phyloP scores from a whole-genome alignment of 2,329 filamentous ascomycete genomes.

The Penicillium freii region DNA sequence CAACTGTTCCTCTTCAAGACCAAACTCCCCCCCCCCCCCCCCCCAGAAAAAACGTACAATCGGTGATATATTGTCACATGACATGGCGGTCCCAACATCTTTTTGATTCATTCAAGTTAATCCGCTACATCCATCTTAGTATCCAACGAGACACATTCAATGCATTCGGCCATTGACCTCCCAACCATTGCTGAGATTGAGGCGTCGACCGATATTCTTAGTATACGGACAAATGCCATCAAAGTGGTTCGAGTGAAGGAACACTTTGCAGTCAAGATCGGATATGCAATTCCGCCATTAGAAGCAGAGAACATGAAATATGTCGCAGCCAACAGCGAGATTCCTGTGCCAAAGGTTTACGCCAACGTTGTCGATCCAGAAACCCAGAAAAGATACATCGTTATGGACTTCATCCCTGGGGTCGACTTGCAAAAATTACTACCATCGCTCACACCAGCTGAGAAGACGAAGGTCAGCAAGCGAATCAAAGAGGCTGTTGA shows the following conservation, averaged over 20 bases:
- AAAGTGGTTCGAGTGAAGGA: slow-evolving; percentile 22
- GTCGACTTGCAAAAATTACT: slow-evolving; percentile 14
- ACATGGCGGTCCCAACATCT: neutral
- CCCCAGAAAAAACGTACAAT: neutral
- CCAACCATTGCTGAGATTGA: slow-evolving; percentile 21
- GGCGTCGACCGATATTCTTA: slow-evolving; percentile 17
- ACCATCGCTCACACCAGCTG: slow-evolving; percentile 8
- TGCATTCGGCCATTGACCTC: neutral
- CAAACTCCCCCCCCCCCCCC: neutral
- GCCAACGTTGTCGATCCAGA: slow-evolving; percentile 13
- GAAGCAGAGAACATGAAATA: slow-evolving; percentile 24
- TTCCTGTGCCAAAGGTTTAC: slow-evolving; percentile 17
- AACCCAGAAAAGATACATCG: slow-evolving; percentile 19
- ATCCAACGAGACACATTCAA: neutral
- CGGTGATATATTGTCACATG: neutral
- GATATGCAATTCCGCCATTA: slow-evolving; percentile 11
- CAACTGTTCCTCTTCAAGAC: neutral
- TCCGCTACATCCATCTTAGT: neutral
- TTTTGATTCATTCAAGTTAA: neutral
- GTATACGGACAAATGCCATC: slow-evolving; percentile 11
- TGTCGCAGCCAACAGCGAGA: slow-evolving; percentile 17
- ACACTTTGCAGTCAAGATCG: slow-evolving; percentile 22
- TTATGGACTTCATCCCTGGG: slow-evolving; percentile 17
- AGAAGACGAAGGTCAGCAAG: slow-evolving; percentile 12
- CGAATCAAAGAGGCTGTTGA: slow-evolving; percentile 8